phyloP scores from a whole-genome alignment of 257 asterid species.

The Nicotiana otophora region DNA sequence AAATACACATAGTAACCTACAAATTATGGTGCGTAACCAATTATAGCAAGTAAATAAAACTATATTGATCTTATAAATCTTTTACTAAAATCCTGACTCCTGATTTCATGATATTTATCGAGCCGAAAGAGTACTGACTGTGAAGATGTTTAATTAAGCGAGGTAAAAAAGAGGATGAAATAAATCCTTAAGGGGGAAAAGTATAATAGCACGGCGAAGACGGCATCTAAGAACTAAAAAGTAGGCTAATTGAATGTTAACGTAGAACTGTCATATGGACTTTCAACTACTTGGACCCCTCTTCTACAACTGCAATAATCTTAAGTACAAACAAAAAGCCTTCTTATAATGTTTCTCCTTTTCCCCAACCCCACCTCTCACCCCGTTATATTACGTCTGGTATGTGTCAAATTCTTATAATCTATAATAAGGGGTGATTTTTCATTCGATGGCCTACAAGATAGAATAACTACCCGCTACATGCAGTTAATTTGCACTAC shows the following conservation, averaged over 20 bases:
- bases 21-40: neutral
- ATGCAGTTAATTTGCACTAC: too few species aligned
- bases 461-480: too few species aligned
- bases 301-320: constrained; percentile 28
- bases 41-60: too few species aligned
- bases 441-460: too few species aligned
- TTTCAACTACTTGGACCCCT: constrained; percentile 50
- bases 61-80: too few species aligned
- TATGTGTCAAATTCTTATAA: too few species aligned
- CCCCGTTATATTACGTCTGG: too few species aligned
- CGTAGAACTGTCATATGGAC: constrained; percentile 19
- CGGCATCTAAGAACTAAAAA: constrained; percentile 47
- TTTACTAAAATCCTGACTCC: too few species aligned
- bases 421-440: too few species aligned
- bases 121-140: neutral
- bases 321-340: constrained; percentile 9
- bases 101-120: neutral
- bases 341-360: constrained; percentile 4
- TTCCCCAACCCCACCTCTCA: neutral
- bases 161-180: neutral
- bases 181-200: neutral
- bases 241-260: constrained; percentile 82
- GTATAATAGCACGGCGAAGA: constrained; percentile 30
- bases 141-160: neutral
- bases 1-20: neutral